These are phyloP conservation scores for Falciphora oryzae DNA, from an alignment of 2,329 filamentous ascomycete species.

Conservation along the genomic window DNA sequence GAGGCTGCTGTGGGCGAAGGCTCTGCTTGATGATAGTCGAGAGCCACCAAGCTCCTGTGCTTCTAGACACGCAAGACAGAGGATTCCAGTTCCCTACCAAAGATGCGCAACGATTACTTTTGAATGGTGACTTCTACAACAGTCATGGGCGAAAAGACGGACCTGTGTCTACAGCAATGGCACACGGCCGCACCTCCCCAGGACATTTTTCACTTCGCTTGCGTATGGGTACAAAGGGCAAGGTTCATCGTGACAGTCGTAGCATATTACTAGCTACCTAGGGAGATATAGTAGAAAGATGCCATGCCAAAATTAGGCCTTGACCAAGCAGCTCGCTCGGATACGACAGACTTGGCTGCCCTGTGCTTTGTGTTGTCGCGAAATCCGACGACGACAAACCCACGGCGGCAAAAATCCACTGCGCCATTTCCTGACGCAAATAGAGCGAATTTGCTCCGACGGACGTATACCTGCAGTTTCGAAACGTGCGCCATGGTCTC, in stretches of 20 bases:
- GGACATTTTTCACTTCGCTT: background rate
- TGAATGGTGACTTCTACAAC: no score
- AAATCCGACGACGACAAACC: background rate
- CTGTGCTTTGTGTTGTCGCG: background rate
- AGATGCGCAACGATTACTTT: background rate
- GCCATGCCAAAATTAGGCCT: background rate
- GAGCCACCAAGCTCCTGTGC: background rate
- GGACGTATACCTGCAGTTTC: background rate
- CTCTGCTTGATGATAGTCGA: background rate
- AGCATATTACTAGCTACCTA: background rate
- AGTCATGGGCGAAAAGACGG: no score
- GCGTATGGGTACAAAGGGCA: background rate
- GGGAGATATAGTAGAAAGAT: background rate
- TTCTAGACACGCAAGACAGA: background rate
- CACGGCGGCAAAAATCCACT: background rate
- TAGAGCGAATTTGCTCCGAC: background rate
- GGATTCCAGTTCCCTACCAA: background rate
- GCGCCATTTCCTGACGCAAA: background rate
- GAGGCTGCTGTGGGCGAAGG: background rate
- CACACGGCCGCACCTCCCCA: background rate
- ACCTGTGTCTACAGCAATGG: background rate
- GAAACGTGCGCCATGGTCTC: background rate
- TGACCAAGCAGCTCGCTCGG: background rate
- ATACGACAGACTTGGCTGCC: background rate
- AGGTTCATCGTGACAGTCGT: background rate